Percentiles rank a stretch among this genome's conserved stretches.
Conservation (phyloP, 306 rosid genomes). For the Castanea mollissima region DNA sequence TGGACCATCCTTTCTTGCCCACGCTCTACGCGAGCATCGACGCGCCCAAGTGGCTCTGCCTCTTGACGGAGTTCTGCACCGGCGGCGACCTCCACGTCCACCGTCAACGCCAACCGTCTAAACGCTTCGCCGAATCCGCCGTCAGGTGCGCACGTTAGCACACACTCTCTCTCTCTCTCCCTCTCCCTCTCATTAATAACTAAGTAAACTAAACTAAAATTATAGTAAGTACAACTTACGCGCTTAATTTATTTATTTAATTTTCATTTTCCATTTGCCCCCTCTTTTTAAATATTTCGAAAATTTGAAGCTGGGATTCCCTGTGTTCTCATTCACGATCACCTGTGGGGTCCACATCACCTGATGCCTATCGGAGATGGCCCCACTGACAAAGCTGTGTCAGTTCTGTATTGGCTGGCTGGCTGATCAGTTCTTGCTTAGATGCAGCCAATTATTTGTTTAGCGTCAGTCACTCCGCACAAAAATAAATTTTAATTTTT, state of each 20-base stretch:
- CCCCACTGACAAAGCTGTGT: no score
- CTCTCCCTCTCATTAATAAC: no score
- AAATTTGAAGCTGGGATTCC: slow-evolving; percentile 2
- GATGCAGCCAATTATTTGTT: no score
- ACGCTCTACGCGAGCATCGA: slow-evolving; percentile 73
- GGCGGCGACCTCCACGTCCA: slow-evolving; percentile 86
- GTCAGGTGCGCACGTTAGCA: slow-evolving; percentile 60
- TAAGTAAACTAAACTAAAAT: no score
- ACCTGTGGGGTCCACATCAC: slow-evolving; percentile 9
- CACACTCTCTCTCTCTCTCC: background rate
- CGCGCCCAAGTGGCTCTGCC: slow-evolving; percentile 62
- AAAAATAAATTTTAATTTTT: no score
- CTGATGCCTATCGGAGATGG: no score
- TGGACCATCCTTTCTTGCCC: slow-evolving; percentile 82
- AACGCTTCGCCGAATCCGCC: slow-evolving; percentile 67
- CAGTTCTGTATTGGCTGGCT: no score
- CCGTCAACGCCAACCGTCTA: slow-evolving; percentile 73
- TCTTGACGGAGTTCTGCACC: slow-evolving; percentile 80
- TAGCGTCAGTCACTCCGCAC: no score
- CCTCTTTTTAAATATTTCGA: no score
- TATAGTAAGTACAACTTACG: no score
- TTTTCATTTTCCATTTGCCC: background rate
- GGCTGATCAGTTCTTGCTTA: no score
- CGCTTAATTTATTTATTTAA: no score
- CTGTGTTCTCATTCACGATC: slow-evolving; percentile 8